These are phyloP conservation scores for Aspergillus haitiensis DNA, from an alignment of 495 filamentous ascomycete genomes.

Conservation along the genomic window DNA sequence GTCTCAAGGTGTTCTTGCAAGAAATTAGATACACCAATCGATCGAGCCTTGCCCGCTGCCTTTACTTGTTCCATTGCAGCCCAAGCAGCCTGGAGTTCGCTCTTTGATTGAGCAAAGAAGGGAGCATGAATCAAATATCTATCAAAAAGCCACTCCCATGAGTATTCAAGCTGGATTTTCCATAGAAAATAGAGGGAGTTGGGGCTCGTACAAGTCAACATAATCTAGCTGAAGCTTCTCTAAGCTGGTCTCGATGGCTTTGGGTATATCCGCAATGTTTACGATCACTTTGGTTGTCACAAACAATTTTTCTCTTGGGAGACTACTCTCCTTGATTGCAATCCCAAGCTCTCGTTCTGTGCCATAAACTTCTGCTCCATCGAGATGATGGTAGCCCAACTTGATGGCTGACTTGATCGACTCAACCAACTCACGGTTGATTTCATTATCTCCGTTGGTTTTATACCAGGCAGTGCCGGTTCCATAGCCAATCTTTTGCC, in stretches of 20 bases:
- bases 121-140: slow-evolving; percentile 80
- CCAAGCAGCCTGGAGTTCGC: slow-evolving; percentile 70
- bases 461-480: slow-evolving; percentile 65
- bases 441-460: slow-evolving; percentile 35
- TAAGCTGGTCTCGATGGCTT: slow-evolving; percentile 68
- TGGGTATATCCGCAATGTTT: slow-evolving; percentile 59
- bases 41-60: slow-evolving; percentile 63
- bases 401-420: slow-evolving; percentile 66
- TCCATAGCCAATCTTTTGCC: slow-evolving; percentile 64
- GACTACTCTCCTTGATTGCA: slow-evolving; percentile 66
- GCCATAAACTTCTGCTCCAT: slow-evolving; percentile 80
- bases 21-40: slow-evolving; percentile 87
- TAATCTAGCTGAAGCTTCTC: slow-evolving; percentile 74
- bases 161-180: background rate
- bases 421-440: slow-evolving; percentile 50
- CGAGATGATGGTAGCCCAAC: slow-evolving; percentile 71
- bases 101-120: slow-evolving; percentile 62
- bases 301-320: slow-evolving; percentile 69
- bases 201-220: slow-evolving; percentile 64
- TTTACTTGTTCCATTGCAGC: slow-evolving; percentile 73
- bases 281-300: slow-evolving; percentile 71
- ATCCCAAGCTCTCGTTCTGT: slow-evolving; percentile 76
- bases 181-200: background rate
- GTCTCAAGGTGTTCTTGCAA: slow-evolving; percentile 65
- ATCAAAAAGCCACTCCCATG: background rate